Evolutionary conservation across 352 stramenopile species (phyloP).

Genomic region (Phytophthora pluvialis): DNA sequence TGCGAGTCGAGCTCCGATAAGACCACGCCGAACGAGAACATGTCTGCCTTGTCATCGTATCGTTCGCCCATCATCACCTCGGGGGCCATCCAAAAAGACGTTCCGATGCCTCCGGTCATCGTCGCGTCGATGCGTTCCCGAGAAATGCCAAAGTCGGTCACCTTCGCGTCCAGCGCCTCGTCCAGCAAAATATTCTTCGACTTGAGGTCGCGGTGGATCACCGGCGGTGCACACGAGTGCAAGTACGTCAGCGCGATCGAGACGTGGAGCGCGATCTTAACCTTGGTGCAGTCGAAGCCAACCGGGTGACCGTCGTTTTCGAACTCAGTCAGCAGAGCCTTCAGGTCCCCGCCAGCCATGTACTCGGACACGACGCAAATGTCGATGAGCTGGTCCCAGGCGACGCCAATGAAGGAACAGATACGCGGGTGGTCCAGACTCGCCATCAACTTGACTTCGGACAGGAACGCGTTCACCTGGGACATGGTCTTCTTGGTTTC

Average conservation of each 20-base stretch:
- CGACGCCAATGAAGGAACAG: constrained; percentile 49
- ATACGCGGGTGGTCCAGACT: constrained; percentile 46
- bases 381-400: constrained; percentile 48
- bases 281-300: constrained; percentile 37
- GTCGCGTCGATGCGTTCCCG: constrained; percentile 40
- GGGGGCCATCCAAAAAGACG: constrained; percentile 54
- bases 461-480: constrained; percentile 40
- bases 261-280: constrained; percentile 42
- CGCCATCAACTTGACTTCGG: constrained; percentile 44
- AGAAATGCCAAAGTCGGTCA: constrained; percentile 49
- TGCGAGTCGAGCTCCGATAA: constrained; percentile 48
- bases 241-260: constrained; percentile 47
- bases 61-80: constrained; percentile 51
- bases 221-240: constrained; percentile 40
- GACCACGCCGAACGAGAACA: constrained; percentile 59
- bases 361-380: constrained; percentile 56
- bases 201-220: constrained; percentile 56
- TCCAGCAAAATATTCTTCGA: constrained; percentile 50
- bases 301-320: constrained; percentile 31
- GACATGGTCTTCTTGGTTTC: constrained; percentile 39
- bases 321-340: constrained; percentile 36
- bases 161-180: constrained; percentile 36
- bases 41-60: constrained; percentile 54
- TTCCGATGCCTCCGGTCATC: constrained; percentile 49
- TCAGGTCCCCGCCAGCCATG: constrained; percentile 52